These are phyloP conservation scores for Sporothrix phasma DNA, from an alignment of 2,329 filamentous ascomycete genomes.

Conservation along the genomic window DNA sequence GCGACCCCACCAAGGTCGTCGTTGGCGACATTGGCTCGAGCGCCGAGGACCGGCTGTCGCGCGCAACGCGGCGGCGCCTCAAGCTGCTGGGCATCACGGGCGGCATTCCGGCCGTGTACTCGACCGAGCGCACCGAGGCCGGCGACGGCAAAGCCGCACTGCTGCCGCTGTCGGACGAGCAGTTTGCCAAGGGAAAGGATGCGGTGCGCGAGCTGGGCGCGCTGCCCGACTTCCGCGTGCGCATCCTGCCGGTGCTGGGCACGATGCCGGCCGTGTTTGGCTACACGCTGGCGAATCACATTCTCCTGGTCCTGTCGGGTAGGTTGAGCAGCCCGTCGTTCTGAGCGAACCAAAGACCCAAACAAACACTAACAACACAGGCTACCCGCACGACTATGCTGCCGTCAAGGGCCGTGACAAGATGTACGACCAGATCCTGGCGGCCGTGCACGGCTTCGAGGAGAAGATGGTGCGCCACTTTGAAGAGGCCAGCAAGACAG, in stretches of 20 bases:
- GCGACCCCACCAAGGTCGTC: slow-evolving; percentile 69
- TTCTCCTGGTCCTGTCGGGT: slow-evolving; percentile 66
- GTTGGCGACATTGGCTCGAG: slow-evolving; percentile 85
- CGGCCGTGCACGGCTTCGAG: slow-evolving; percentile 64
- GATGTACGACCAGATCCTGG: slow-evolving; percentile 79
- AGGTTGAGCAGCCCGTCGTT: slow-evolving; percentile 3
- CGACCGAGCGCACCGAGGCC: slow-evolving; percentile 59
- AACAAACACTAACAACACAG: slow-evolving; percentile 28
- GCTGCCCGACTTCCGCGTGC: slow-evolving; percentile 81
- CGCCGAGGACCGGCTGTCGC: slow-evolving; percentile 79
- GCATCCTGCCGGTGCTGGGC: slow-evolving; percentile 89
- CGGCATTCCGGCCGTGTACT: slow-evolving; percentile 87
- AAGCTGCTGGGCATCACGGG: slow-evolving; percentile 68
- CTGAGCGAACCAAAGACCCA: too few species aligned
- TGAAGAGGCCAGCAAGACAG: not conserved
- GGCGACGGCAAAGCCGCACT: slow-evolving; percentile 86
- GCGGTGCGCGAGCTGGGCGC: slow-evolving; percentile 76
- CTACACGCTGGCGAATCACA: slow-evolving; percentile 81
- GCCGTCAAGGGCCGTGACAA: slow-evolving; percentile 76
- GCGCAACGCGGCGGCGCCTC: slow-evolving; percentile 69
- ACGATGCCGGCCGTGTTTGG: slow-evolving; percentile 98
- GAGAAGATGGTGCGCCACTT: slow-evolving; percentile 55
- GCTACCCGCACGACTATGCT: slow-evolving; percentile 79
- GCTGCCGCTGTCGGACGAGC: slow-evolving; percentile 75
- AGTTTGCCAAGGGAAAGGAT: slow-evolving; percentile 66